Conservation (phyloP, 148 eudicot genomes). For the Pouteria glomerata region DNA sequence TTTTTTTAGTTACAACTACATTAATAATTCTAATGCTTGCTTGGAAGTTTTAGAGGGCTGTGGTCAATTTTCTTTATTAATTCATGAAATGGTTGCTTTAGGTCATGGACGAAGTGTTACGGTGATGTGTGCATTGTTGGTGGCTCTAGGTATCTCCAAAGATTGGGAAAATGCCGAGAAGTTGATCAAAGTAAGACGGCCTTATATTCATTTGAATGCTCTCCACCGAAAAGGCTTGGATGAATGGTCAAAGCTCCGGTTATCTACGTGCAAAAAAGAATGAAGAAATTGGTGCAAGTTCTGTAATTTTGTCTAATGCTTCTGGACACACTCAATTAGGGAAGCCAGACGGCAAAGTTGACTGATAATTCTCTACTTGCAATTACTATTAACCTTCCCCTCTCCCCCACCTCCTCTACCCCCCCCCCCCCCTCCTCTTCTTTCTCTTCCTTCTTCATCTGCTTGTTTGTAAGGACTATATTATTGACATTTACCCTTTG, state of each 20-base stretch:
- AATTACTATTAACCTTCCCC: not conserved
- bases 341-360: not conserved
- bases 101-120: slow-evolving; percentile 97
- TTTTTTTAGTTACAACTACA: too few species aligned
- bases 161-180: slow-evolving; percentile 93
- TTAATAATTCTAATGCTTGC: too few species aligned
- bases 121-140: slow-evolving; percentile 76
- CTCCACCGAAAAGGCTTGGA: slow-evolving; percentile 78
- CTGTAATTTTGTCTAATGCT: slow-evolving; percentile 27
- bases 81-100: slow-evolving; percentile 22
- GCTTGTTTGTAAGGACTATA: not conserved
- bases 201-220: slow-evolving; percentile 67
- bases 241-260: slow-evolving; percentile 76
- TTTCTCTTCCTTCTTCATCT: too few species aligned
- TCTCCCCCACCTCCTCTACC: not conserved
- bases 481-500: not conserved
- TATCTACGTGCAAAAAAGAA: slow-evolving; percentile 47
- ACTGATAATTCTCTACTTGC: not conserved
- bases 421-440: too few species aligned
- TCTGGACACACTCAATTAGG: slow-evolving; percentile 12
- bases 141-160: slow-evolving; percentile 69
- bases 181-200: slow-evolving; percentile 52
- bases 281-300: slow-evolving; percentile 14
- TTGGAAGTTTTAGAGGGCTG: not conserved
- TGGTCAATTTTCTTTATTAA: not conserved